phyloP scores from a whole-genome alignment of 2,329 filamentous ascomycete species.

The Trichoderma sp. region DNA sequence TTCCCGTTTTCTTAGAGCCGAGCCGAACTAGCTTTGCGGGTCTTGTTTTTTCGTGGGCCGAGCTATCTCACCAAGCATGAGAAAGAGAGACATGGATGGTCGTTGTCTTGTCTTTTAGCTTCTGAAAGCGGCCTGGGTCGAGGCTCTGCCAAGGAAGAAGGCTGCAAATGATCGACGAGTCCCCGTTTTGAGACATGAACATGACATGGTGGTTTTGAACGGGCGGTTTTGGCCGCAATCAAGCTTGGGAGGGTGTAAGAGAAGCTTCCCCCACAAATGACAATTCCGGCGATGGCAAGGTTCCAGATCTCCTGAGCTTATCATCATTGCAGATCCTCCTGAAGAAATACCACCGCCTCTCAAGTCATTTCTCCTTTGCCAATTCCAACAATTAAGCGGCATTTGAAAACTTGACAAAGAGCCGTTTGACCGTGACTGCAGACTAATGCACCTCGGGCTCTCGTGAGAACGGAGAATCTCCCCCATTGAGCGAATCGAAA shows the following conservation, averaged over 20 bases:
- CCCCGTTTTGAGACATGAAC: background rate
- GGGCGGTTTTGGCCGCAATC: background rate
- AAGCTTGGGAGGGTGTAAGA: background rate
- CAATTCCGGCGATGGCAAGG: background rate
- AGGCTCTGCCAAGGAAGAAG: background rate
- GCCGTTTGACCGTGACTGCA: background rate
- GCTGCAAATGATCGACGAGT: background rate
- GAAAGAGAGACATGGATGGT: background rate
- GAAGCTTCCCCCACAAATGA: background rate
- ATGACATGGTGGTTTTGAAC: background rate
- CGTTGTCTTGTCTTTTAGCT: background rate
- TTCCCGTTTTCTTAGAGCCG: background rate
- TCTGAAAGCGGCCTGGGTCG: conserved; percentile 6
- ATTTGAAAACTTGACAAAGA: background rate
- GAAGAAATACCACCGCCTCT: background rate
- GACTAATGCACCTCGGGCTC: background rate
- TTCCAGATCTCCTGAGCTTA: background rate
- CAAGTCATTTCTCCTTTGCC: background rate
- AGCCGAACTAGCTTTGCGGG: conserved; percentile 7
- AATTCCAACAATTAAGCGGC: background rate
- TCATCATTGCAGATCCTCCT: background rate
- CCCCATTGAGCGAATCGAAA: background rate
- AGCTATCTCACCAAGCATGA: background rate
- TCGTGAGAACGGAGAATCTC: background rate
- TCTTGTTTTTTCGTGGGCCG: background rate